These are phyloP conservation scores for Trichomonas gallinae DNA, from an alignment of 208 protist species.

Conservation along the genomic window DNA sequence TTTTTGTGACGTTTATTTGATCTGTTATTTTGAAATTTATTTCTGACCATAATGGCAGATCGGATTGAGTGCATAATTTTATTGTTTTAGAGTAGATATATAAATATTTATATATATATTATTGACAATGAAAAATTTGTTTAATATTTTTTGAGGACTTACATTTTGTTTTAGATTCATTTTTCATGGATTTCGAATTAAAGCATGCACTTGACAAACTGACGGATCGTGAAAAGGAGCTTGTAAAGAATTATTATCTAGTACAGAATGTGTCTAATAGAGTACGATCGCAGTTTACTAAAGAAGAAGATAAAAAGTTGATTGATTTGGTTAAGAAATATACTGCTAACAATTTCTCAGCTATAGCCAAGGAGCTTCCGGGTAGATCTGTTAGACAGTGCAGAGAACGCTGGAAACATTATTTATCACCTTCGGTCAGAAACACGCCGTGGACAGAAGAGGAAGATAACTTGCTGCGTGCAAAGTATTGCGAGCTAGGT, in stretches of 20 bases:
- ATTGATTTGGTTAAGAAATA: neutral
- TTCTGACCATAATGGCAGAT: too few relatives aligned
- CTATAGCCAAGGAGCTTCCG: neutral
- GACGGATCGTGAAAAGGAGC: neutral
- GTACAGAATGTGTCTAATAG: neutral
- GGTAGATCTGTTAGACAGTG: neutral
- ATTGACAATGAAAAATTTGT: too few relatives aligned
- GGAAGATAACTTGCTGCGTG: neutral
- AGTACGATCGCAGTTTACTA: neutral
- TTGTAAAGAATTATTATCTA: neutral
- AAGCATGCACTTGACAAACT: neutral
- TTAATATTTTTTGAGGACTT: too few relatives aligned
- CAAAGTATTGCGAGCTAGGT: neutral
- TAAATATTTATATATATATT: too few relatives aligned
- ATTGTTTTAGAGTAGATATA: too few relatives aligned
- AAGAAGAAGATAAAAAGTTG: neutral
- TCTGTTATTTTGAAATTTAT: too few relatives aligned
- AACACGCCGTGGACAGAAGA: neutral
- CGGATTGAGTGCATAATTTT: too few relatives aligned
- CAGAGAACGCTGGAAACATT: neutral
- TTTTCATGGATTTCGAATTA: neutral
- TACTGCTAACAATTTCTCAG: neutral
- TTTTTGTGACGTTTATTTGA: too few relatives aligned
- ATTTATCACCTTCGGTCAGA: neutral
- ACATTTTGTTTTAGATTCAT: too few relatives aligned